Evolutionary conservation across 2,329 filamentous ascomycete genomes (phyloP), one percentile per base, ranked within the genome.

Genomic region (Didymella segeticola): DNA sequence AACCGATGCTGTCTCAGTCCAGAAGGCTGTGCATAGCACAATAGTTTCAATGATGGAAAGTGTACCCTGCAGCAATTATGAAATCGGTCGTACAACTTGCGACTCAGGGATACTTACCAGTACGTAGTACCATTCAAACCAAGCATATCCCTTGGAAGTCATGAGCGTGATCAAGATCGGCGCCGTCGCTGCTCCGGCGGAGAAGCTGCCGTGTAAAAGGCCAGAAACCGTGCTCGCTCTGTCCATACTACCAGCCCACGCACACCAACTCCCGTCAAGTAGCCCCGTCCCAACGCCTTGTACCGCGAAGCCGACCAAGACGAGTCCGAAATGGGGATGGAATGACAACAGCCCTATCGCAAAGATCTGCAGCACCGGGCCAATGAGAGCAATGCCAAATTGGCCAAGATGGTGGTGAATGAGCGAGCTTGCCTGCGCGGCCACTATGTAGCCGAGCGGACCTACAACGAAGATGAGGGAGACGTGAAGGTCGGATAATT

Each of bases 381-480:
- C 78, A 4, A 76, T 33, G 15, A 73, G n/a, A 1, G 78, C 78
- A 26, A 80, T 73, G 0, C 75, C 71, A 11, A 78, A 68, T 57
- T 79, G 78, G 2, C 79, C 80, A 7, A 76, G 68, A 2, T 63
- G 66, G 12, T 63, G 37, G 53, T 82, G 79, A 3, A 81, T 55
- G 8, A 58, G 51, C 30, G 71, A 63, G 59, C 78, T 80, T 17
- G 72, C 64, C 25, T 74, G 67, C 0, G 79, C 78, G 0, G 77
- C 76, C 1, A 70, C 10, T 5, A 80, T 63, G 55, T 82, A 82
- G n/a, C 80, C 80, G 0, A 74, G 46, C 1, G 78, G 77, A 0
- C 68, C 68, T 0, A 73, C 71, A 4, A 81, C 68, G 55, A 82
- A 82, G 25, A 80, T 68, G 7, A 77, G 65, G 2, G 79, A 80